phyloP scores from a whole-genome alignment of 768 basidiomycete genomes.

The Gloeostereum incarnatum region DNA sequence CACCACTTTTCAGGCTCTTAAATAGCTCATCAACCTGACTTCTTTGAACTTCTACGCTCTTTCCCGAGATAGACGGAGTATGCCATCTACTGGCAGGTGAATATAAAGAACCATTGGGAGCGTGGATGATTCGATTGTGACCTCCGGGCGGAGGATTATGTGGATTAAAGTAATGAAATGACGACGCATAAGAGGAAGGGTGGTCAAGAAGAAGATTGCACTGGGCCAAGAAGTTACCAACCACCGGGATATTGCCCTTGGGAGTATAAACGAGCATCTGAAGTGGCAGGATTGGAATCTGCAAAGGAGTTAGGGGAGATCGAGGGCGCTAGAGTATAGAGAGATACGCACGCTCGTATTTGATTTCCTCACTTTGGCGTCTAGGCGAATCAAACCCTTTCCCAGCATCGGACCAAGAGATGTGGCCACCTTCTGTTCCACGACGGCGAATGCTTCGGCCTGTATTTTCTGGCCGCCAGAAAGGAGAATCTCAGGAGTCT shows the following conservation, averaged over 20 bases:
- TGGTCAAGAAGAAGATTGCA: slow-evolving; percentile 70
- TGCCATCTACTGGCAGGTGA: slow-evolving; percentile 44
- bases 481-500: slow-evolving; percentile 44
- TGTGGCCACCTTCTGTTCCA: slow-evolving; percentile 80
- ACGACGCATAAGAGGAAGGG: slow-evolving; percentile 53
- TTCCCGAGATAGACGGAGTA: slow-evolving; percentile 47
- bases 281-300: slow-evolving; percentile 79
- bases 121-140: slow-evolving; percentile 31
- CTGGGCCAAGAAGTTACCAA: slow-evolving; percentile 67
- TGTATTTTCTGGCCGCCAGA: slow-evolving; percentile 42
- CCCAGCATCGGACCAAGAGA: slow-evolving; percentile 77
- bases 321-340: slow-evolving; percentile 10
- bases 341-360: slow-evolving; percentile 44
- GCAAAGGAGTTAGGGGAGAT: slow-evolving; percentile 10
- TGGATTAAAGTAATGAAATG: slow-evolving; percentile 77
- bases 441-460: slow-evolving; percentile 71
- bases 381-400: slow-evolving; percentile 73
- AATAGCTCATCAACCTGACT: slow-evolving; percentile 93
- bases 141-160: slow-evolving; percentile 78
- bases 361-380: slow-evolving; percentile 65
- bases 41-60: slow-evolving; percentile 85
- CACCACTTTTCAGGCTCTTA: slow-evolving; percentile 78
- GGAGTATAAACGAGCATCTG: slow-evolving; percentile 89
- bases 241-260: slow-evolving; percentile 82
- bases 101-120: slow-evolving; percentile 31